Evolutionary conservation across 106 monocot species (phyloP).

Genomic region (Vanilla planifolia): DNA sequence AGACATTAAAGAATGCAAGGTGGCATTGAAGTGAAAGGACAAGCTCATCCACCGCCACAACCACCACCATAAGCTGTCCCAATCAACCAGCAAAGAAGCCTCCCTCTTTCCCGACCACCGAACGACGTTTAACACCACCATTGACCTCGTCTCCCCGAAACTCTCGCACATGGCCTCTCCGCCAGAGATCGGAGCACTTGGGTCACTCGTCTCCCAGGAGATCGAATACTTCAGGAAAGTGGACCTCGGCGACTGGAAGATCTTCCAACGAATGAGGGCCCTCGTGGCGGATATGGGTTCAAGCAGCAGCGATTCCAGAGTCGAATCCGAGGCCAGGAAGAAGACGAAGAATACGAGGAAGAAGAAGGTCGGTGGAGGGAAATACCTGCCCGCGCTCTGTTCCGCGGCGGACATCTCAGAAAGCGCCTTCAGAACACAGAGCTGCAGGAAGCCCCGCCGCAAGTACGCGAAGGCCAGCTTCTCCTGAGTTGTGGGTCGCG

Average conservation of each 20-base stretch:
- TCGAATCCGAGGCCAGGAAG: not conserved
- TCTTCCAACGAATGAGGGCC: not conserved
- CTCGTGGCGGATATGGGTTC: not conserved
- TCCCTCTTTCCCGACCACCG: not conserved
- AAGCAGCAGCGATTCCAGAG: not conserved
- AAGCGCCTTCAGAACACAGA: not conserved
- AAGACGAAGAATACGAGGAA: not conserved
- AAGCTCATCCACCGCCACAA: too few relatives aligned
- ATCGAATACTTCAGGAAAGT: constrained; percentile 1
- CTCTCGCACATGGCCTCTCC: not conserved
- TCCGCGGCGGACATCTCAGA: not conserved
- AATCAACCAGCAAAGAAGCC: not conserved
- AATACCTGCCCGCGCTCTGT: not conserved
- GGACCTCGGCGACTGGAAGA: not conserved
- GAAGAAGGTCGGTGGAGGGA: not conserved
- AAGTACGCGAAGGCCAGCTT: not conserved
- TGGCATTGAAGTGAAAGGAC: too few relatives aligned
- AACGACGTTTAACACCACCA: not conserved
- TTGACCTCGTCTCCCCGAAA: not conserved
- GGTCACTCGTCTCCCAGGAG: not conserved
- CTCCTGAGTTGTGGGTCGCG: too few relatives aligned
- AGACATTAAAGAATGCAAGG: too few relatives aligned
- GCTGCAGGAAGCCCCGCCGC: not conserved
- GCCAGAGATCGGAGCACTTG: not conserved
- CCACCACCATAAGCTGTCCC: not conserved